phyloP scores from a whole-genome alignment of 1,284 basidiomycete species.

The Wolfiporia cocos region DNA sequence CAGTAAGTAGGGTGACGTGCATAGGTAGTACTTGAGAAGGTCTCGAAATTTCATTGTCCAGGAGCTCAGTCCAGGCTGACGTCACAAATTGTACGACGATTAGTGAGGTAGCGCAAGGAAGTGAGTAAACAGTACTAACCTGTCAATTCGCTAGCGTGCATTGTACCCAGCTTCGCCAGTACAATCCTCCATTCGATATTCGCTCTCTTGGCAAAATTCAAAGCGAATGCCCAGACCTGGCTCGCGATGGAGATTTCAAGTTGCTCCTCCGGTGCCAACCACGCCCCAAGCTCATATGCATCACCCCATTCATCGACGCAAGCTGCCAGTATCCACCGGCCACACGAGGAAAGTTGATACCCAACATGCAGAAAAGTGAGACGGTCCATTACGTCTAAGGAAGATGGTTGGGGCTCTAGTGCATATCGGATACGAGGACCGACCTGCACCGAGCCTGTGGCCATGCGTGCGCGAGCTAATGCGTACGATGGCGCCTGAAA shows the following conservation, averaged over 20 bases:
- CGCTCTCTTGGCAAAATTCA: conserved; percentile 51
- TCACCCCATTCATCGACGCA: conserved; percentile 76
- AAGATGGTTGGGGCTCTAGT: conserved; percentile 36
- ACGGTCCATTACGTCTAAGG: conserved; percentile 64
- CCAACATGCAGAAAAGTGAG: conserved; percentile 71
- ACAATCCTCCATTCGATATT: conserved; percentile 78
- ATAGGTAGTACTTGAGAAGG: conserved; percentile 34
- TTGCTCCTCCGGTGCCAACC: conserved; percentile 45
- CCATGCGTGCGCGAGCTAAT: conserved; percentile 41
- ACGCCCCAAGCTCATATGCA: conserved; percentile 57
- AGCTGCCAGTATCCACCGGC: conserved; percentile 71
- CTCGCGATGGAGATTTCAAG: conserved; percentile 37
- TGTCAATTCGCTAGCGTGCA: conserved; percentile 54
- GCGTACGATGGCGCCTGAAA: conserved; percentile 63
- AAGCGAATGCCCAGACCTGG: conserved; percentile 64
- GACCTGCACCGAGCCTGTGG: background rate
- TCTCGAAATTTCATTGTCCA: conserved; percentile 32
- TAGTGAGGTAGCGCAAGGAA: conserved; percentile 3
- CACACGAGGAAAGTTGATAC: conserved; percentile 56
- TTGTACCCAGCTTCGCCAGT: conserved; percentile 57
- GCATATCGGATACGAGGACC: conserved; percentile 32
- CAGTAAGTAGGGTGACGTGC: conserved; percentile 51
- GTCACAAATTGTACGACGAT: conserved; percentile 5
- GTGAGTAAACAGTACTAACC: conserved; percentile 40
- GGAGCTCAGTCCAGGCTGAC: conserved; percentile 58